Evolutionary conservation across 441 rosid species (phyloP), one percentile per base, ranked within the genome.

Genomic region (Corymbia citriodora): DNA sequence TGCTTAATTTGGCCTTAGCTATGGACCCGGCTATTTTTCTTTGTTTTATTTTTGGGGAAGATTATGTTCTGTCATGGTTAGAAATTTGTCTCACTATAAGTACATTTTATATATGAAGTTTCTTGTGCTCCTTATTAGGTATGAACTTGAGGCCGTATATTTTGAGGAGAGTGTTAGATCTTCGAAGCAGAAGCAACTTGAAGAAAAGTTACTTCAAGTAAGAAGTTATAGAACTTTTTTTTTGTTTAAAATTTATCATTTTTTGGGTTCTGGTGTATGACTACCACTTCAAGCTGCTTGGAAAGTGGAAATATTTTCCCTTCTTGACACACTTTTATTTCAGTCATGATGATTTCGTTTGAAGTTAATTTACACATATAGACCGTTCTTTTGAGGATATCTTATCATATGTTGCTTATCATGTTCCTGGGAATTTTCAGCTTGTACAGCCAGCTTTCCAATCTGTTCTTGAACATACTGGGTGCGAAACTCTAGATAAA

Each of bases 81-180:
- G 40, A 68, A 55, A 68, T 68, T 68, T 31, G 21, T 68, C 3
- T 68, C 33, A 10, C 23, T 68, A 13, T 63, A 13, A 54, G 45
- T 0, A 52, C 2, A 12, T 9, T 31, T 0, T 88, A 16, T 63
- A 31, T 19, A 54, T 92, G 45, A 48, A 74, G 65, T 65, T 55
- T 61, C 36, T 90, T 6, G 89, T 91, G 90, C 55, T 83, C 89
- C 88, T 89, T 86, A 55, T 82, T 89, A 96, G 99, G 88, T 97
- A 98, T 88, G 97, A 98, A 70, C 89, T 10, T 88, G 98, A 96
- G 94, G 94, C 98, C 81, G 91, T 92, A 85, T 96, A 96, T 94
- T 98, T 95, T 81, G 98, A 97, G 81, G 96, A 97, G 92, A 95
- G 94, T 93, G 97, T 98, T 74, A 94, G 98, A 93, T 93, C 94